phyloP scores from a whole-genome alignment of 805 yeast species.

The Metschnikowia kunwiensis region DNA sequence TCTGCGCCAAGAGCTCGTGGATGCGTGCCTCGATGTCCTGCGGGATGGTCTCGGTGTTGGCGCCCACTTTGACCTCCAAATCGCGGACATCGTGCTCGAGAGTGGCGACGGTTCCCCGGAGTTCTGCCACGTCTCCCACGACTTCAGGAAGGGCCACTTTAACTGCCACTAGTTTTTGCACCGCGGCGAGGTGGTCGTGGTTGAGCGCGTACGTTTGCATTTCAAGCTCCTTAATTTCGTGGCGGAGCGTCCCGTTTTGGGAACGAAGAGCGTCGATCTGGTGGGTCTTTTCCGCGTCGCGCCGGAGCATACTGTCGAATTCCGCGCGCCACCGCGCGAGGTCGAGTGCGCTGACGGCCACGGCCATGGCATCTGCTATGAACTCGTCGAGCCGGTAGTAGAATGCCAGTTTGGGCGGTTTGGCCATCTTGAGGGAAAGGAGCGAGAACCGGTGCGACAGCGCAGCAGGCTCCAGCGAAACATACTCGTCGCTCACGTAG shows the following conservation, averaged over 20 bases:
- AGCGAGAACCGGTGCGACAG: constrained; percentile 19
- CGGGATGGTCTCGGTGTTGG: constrained; percentile 28
- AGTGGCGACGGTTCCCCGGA: constrained; percentile 42
- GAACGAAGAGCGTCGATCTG: constrained; percentile 59
- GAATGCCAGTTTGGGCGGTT: constrained; percentile 8
- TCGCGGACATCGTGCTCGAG: constrained; percentile 34
- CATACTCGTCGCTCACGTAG: constrained; percentile 49
- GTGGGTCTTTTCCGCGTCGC: constrained; percentile 61
- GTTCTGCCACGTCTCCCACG: constrained; percentile 67
- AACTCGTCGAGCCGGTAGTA: constrained; percentile 68
- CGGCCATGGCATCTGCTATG: constrained; percentile 73
- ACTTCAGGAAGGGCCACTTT: constrained; percentile 73
- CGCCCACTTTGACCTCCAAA: constrained; percentile 38
- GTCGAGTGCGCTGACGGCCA: constrained; percentile 69
- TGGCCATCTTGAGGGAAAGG: constrained; percentile 21
- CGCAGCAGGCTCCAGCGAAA: constrained; percentile 14
- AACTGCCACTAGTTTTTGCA: constrained; percentile 81
- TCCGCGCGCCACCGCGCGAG: constrained; percentile 71
- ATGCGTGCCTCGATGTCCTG: constrained; percentile 36
- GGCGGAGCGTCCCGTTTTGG: constrained; percentile 68
- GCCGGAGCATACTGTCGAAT: constrained; percentile 65
- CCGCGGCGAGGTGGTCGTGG: constrained; percentile 79
- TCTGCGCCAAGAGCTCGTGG: constrained; percentile 32
- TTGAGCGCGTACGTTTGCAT: constrained; percentile 65
- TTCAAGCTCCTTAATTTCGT: constrained; percentile 72